phyloP scores from a whole-genome alignment of 176 grass and related monocot genomes.

The Stipa capillata region DNA sequence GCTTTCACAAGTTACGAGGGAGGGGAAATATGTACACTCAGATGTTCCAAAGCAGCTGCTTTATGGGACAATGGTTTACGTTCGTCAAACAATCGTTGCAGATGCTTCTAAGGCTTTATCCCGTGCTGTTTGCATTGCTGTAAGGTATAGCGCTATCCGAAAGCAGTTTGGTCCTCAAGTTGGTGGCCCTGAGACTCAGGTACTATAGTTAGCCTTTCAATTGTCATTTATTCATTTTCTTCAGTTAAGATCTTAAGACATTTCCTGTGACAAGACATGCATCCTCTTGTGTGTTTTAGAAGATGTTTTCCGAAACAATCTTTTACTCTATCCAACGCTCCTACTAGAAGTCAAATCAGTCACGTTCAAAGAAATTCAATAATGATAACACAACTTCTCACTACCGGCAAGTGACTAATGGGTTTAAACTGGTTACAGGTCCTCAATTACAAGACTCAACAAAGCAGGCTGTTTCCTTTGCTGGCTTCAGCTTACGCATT shows the following conservation, averaged over 20 bases:
- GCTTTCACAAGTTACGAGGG: slow-evolving; percentile 93
- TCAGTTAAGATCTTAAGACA: background rate
- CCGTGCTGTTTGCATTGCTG: slow-evolving; percentile 86
- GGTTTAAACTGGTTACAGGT: slow-evolving; percentile 49
- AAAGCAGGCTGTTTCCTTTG: slow-evolving; percentile 94
- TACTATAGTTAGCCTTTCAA: slow-evolving; percentile 11
- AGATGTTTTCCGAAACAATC: background rate
- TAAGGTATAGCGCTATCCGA: slow-evolving; percentile 80
- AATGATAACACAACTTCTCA: background rate
- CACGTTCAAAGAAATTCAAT: background rate
- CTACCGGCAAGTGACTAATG: background rate
- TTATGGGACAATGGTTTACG: slow-evolving; percentile 96
- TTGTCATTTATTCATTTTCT: background rate
- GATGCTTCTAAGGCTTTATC: slow-evolving; percentile 95
- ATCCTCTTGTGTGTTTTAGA: background rate
- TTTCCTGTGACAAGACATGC: background rate
- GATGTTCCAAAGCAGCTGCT: slow-evolving; percentile 90
- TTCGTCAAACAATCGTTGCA: slow-evolving; percentile 81
- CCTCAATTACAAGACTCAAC: slow-evolving; percentile 97
- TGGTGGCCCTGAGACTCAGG: slow-evolving; percentile 78
- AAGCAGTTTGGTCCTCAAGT: slow-evolving; percentile 87
- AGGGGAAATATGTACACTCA: slow-evolving; percentile 86
- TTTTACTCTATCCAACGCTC: background rate
- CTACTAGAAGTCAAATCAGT: background rate
- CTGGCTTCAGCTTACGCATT: slow-evolving; percentile 95